Evolutionary conservation across 1,139 yeast species (phyloP), one percentile per base, ranked within the genome.

Genomic region (Diutina catenulata): DNA sequence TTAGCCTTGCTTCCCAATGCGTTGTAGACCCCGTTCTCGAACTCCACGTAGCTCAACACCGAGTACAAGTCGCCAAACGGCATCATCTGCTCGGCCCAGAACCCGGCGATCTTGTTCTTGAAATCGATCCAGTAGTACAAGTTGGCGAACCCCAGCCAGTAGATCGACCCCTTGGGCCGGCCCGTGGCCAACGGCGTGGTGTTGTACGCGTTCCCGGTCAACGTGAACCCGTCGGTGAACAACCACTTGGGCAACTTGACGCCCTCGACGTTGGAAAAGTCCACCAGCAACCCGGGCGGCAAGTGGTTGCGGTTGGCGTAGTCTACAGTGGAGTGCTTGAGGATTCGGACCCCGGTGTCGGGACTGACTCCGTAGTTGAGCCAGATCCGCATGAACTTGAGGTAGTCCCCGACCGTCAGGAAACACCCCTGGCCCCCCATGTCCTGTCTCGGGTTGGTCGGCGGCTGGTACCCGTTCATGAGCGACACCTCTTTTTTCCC

Each of bases 381-480:
- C 63, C 70, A 64, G n/a, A 65, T 51, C 33, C 74, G 53, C 18
- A 70, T 49, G 37, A 69, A 60, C 43, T 61, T 64, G 44, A 65
- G 51, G 45, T 59, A 70, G 45, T 69, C 74, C 3, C 51, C 56
- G 5, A 65, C 64, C 2, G 62, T 59, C 1, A 71, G 68, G 43
- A 58, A 64, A 40, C 64, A 52, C 1, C 76, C 75, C 39, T 67
- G 74, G 15, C 76, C 76, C 6, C 74, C 75, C 57, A 65, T 56
- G 43, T 65, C 68, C n/a, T 62, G 39, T 4, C 10, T 7, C 5
- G 38, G 38, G 3, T 33, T 15, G 18, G 13, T 6, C 7, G 21
- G 15, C 7, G 18, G 33, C 19, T 24, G 35, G 19, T 31, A 31
- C 26, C 14, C 24, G 6, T 31, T 31, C 35, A 31, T 31, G 11